Base-by-base conservation (phyloP, 257 asterid species). In the Solanum gracilifrons region DNA sequence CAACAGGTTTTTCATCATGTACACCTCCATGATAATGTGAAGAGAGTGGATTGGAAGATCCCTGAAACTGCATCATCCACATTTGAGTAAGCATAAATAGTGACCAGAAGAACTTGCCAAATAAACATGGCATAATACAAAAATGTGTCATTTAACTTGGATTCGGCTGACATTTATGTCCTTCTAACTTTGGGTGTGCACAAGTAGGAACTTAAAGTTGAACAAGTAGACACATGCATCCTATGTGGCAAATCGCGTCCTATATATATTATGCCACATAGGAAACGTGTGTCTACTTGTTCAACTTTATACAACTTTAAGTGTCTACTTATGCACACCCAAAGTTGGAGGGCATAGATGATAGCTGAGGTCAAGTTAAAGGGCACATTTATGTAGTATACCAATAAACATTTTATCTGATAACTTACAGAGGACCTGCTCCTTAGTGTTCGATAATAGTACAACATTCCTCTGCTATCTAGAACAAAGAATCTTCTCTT, bases 401-500 rank as follows among this genome's bases (percentile, higher is more conserved):
- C 68, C 13, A 76, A 37, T 29, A 33, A 74, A 51, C 36, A 62
- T 75, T 87, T 76, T 58, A 64, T 82, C 58, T 71, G 5, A 72
- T 80, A 46, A 87, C 94, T 90, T 93, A 95, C 96, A 43, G 93
- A 84, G 88, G 95, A 89, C 91, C 94, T 91, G 90, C 92, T 92
- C 94, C 93, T 94, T 87, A 92, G 98, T 87, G 93, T 94, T 87
- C 96, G 98, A 89, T 95, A 95, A 90, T 95, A 95, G 87, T 91
- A 95, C 41, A 95, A 88, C 93, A 91, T 95, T 90, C 98, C 98
- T 85, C 96, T 88, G 91, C 84, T 88, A 75, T 87, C 90, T 86
- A 95, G 98, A 90, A 95, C 94, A 88, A 95, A 95, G 87, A 92
- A 95, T 87, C 98, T 93, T 92, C 98, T 95, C 93, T 95, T 95